Conservation (phyloP, 1,284 basidiomycete species). For the Cutaneotrichosporon sp. region DNA sequence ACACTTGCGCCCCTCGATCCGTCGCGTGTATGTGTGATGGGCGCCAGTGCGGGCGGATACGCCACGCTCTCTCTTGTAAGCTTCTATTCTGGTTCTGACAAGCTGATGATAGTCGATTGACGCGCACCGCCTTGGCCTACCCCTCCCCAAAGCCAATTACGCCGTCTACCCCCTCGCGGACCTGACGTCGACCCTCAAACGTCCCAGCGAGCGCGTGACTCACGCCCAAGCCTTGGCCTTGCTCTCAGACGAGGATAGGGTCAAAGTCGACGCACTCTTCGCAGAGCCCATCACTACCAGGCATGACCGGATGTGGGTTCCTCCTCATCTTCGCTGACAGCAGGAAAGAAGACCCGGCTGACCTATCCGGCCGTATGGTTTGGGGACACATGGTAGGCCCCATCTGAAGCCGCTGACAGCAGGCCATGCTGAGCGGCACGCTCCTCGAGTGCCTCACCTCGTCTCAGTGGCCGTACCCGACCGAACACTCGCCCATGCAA, state of each 20-base stretch:
- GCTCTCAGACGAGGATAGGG: neutral
- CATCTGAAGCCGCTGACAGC: neutral
- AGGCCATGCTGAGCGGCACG: neutral
- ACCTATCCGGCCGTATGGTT: neutral
- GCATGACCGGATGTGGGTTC: neutral
- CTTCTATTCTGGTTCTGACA: neutral
- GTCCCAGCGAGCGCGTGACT: neutral
- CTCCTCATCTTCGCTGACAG: neutral
- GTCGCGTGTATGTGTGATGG: conserved; percentile 5
- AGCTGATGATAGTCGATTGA: conserved; percentile 8
- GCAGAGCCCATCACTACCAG: conserved; percentile 1
- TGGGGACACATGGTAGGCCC: conserved; percentile 2
- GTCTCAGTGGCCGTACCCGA: neutral
- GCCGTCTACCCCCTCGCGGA: conserved; percentile 7
- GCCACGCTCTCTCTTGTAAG: conserved; percentile 1
- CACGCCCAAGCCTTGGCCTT: neutral
- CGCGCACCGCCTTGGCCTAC: conserved; percentile 1
- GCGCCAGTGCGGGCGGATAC: conserved; percentile 9
- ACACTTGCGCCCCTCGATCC: conserved; percentile 2
- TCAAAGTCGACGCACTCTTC: conserved; percentile 7
- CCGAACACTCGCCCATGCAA: neutral
- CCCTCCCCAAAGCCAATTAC: conserved; percentile 11
- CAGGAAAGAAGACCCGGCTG: conserved; percentile 3
- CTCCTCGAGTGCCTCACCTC: conserved; percentile 5
- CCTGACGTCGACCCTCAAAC: neutral